These are phyloP conservation scores for Arthroderma sp. DNA, from an alignment of 2,329 filamentous ascomycete species.

Conservation along the genomic window DNA sequence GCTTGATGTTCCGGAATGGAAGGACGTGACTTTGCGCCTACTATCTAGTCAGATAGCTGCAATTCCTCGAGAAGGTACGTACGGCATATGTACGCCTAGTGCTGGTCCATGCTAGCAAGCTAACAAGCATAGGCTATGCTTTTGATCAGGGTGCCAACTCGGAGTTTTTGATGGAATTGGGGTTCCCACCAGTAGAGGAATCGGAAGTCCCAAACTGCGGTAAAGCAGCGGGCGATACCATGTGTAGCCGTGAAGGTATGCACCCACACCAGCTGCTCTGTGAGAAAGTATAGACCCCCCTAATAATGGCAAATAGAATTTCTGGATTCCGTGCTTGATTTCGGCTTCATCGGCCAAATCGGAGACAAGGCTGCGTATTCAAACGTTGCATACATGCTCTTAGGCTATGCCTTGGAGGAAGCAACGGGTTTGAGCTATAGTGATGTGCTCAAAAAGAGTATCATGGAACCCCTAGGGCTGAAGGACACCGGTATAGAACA, in stretches of 20 bases:
- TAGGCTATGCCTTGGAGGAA: conserved; percentile 28
- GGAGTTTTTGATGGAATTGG: background rate
- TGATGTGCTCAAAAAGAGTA: conserved; percentile 25
- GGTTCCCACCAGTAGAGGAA: background rate
- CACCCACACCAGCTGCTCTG: background rate
- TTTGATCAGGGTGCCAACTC: background rate
- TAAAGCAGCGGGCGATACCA: background rate
- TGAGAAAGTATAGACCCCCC: background rate
- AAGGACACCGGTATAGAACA: background rate
- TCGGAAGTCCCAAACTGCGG: background rate
- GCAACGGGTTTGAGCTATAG: conserved; percentile 24
- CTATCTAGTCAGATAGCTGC: conserved; percentile 1
- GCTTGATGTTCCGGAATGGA: conserved; percentile 14
- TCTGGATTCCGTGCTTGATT: conserved; percentile 10
- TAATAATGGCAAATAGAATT: conserved; percentile 16
- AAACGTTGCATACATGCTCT: conserved; percentile 29
- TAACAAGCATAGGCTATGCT: background rate
- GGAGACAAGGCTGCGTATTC: conserved; percentile 24
- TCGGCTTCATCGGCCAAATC: conserved; percentile 13
- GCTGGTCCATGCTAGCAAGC: too few relatives aligned
- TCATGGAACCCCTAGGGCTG: conserved; percentile 22
- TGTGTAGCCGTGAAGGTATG: conserved; percentile 1
- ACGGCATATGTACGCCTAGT: too few relatives aligned
- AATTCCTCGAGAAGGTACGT: conserved; percentile 2
- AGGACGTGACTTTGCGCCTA: conserved; percentile 5